phyloP scores from a whole-genome alignment of 805 yeast genomes.

The Barnettozyma pratensis region DNA sequence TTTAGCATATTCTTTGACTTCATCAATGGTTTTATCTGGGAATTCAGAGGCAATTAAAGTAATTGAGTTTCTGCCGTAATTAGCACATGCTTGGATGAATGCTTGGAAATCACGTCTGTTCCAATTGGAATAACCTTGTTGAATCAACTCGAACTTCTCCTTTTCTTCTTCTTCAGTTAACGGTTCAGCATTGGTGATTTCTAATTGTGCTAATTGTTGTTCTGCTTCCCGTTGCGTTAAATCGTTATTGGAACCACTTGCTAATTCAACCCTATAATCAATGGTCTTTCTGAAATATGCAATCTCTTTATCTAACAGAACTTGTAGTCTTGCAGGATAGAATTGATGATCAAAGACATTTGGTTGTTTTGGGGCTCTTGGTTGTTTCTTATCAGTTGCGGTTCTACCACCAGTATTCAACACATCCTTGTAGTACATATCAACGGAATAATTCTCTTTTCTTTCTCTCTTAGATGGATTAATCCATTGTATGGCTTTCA shows the following conservation, averaged over 20 bases:
- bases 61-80: constrained; percentile 75
- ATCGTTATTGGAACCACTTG: constrained; percentile 45
- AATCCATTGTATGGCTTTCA: constrained; percentile 61
- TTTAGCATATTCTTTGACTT: constrained; percentile 69
- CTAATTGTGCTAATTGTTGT: constrained; percentile 56
- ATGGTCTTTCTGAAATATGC: constrained; percentile 67
- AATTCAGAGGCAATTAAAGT: constrained; percentile 70
- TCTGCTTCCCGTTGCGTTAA: constrained; percentile 36
- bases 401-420: constrained; percentile 67
- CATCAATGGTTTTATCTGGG: constrained; percentile 69
- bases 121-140: constrained; percentile 78
- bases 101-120: constrained; percentile 82
- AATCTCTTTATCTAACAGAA: constrained; percentile 76
- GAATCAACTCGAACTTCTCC: constrained; percentile 51
- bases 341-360: constrained; percentile 89
- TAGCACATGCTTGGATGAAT: constrained; percentile 67
- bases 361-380: constrained; percentile 80
- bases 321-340: constrained; percentile 69
- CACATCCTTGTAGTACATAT: constrained; percentile 79
- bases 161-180: constrained; percentile 77
- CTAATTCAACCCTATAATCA: constrained; percentile 57
- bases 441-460: constrained; percentile 81
- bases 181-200: constrained; percentile 72
- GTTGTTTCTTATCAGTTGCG: constrained; percentile 43
- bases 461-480: constrained; percentile 83